phyloP scores from a whole-genome alignment of 495 filamentous ascomycete genomes.

The Lophium mytilinum region DNA sequence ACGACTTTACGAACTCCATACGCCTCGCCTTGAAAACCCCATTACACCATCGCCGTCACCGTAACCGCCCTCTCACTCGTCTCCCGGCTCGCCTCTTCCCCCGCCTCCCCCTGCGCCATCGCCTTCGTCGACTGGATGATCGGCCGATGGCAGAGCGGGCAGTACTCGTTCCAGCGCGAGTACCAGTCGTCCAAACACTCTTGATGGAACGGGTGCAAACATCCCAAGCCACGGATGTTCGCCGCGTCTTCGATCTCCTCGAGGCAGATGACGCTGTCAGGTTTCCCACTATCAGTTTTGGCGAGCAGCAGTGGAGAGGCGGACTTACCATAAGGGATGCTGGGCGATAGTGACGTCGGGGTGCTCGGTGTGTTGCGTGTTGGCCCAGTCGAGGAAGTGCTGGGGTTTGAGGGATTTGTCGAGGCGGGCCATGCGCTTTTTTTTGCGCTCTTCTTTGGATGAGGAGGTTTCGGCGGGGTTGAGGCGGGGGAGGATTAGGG shows the following conservation, averaged over 20 bases:
- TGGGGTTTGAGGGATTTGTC: constrained; percentile 14
- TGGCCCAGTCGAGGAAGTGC: constrained; percentile 16
- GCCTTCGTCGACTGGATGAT: constrained; percentile 14
- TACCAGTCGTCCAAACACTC: constrained; percentile 25
- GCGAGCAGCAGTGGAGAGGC: not conserved
- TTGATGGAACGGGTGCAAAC: constrained; percentile 25
- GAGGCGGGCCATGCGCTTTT: constrained; percentile 14
- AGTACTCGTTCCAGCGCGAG: constrained; percentile 21
- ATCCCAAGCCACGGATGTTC: constrained; percentile 21
- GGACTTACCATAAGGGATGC: constrained; percentile 16
- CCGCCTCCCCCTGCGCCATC: not conserved
- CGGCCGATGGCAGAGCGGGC: constrained; percentile 25
- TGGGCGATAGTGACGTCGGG: constrained; percentile 2
- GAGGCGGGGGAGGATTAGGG: constrained; percentile 3
- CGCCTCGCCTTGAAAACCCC: too few species aligned
- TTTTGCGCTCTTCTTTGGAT: constrained; percentile 10
- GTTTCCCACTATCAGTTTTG: too few species aligned
- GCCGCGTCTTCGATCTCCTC: constrained; percentile 19
- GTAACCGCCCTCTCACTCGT: not conserved
- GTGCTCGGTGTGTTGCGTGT: constrained; percentile 10
- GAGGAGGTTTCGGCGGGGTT: not conserved
- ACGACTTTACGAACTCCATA: too few species aligned
- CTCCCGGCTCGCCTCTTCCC: not conserved
- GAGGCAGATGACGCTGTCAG: constrained; percentile 21
- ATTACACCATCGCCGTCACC: constrained; percentile 13